Percentiles rank a stretch among this genome's conserved stretches.
Conservation (phyloP, 2,329 filamentous ascomycete species). For the Plenodomus lindquistii region DNA sequence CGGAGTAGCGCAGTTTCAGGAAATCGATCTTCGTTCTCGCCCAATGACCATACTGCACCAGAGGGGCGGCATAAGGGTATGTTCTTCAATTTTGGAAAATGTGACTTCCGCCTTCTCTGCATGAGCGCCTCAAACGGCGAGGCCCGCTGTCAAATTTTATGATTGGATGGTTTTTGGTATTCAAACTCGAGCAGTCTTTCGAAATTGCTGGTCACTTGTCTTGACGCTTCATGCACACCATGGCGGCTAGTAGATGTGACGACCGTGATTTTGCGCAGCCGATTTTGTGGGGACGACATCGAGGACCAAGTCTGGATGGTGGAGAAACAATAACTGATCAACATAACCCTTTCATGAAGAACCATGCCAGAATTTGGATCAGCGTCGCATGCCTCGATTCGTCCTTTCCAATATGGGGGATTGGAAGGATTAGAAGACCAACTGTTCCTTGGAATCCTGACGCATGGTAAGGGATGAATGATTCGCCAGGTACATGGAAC, state of each 20-base stretch:
- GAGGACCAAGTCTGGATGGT: neutral
- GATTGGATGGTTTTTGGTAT: neutral
- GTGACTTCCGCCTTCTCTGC: neutral
- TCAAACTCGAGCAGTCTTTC: neutral
- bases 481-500: too few species aligned
- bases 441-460: too few species aligned
- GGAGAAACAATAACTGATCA: neutral
- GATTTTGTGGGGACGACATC: neutral
- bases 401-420: too few species aligned
- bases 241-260: neutral
- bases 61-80: neutral
- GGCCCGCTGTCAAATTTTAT: neutral
- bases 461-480: too few species aligned
- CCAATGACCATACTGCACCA: neutral
- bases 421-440: too few species aligned
- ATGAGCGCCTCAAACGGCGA: neutral
- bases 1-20: slow-evolving; percentile 10
- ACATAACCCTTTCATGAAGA: neutral
- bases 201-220: neutral
- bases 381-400: neutral
- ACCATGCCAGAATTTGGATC: neutral
- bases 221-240: neutral
- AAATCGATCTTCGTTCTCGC: slow-evolving; percentile 3
- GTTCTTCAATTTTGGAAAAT: neutral
- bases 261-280: neutral